Percentiles rank a stretch among this genome's conserved stretches.
Evolutionary conservation across 495 filamentous ascomycete genomes (phyloP).

Genomic region (Extremus antarcticus): DNA sequence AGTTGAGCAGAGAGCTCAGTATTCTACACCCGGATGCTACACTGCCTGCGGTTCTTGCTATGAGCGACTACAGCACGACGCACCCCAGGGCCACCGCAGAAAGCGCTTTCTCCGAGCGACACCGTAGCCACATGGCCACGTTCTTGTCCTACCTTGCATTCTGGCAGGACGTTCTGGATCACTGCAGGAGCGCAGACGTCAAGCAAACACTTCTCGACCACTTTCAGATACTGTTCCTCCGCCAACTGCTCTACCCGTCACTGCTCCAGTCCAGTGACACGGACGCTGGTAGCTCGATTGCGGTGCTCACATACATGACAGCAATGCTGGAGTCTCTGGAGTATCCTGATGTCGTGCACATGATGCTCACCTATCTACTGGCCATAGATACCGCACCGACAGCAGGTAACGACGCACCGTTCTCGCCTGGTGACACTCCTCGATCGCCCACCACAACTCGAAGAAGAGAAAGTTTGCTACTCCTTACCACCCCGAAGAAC

Average conservation of each 20-base stretch:
- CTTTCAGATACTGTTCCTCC: slow-evolving; percentile 91
- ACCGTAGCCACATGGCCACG: slow-evolving; percentile 73
- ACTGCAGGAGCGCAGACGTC: slow-evolving; percentile 84
- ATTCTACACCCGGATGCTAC: slow-evolving; percentile 45
- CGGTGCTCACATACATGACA: slow-evolving; percentile 85
- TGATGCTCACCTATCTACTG: slow-evolving; percentile 87
- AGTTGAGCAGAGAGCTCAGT: slow-evolving; percentile 57
- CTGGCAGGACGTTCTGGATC: slow-evolving; percentile 95
- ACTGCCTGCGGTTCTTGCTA: slow-evolving; percentile 66
- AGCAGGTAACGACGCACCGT: slow-evolving; percentile 44
- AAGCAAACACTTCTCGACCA: slow-evolving; percentile 89
- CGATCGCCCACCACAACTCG: slow-evolving; percentile 51
- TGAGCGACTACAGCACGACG: slow-evolving; percentile 70
- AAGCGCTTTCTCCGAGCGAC: slow-evolving; percentile 54
- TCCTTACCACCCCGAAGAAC: slow-evolving; percentile 64
- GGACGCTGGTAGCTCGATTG: slow-evolving; percentile 91
- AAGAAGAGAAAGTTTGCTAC: slow-evolving; percentile 77
- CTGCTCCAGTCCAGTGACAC: slow-evolving; percentile 91
- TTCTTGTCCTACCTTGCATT: slow-evolving; percentile 92
- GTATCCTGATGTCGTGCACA: slow-evolving; percentile 81
- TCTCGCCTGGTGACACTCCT: slow-evolving; percentile 27
- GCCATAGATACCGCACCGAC: slow-evolving; percentile 22
- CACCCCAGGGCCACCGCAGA: slow-evolving; percentile 54
- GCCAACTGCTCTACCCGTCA: slow-evolving; percentile 93
- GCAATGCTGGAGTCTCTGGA: slow-evolving; percentile 83